Evolutionary conservation across 2,329 filamentous ascomycete genomes (phyloP).

Genomic region (Fusarium sp.): DNA sequence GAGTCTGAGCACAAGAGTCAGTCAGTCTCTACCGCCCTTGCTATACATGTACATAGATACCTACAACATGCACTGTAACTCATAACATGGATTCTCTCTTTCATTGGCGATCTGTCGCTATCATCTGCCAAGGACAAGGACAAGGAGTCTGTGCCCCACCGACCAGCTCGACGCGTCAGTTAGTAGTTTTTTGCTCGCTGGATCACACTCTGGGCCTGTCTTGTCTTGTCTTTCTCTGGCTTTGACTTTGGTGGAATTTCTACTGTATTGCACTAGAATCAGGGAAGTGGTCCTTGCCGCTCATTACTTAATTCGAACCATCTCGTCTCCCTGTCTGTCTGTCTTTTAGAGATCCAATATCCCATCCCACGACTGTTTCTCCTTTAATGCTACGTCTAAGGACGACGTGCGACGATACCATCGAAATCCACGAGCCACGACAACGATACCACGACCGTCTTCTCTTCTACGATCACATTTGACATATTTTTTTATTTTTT

Average conservation of each 20-base stretch:
- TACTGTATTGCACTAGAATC: slow-evolving; percentile 4
- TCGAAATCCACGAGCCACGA: slow-evolving; percentile 29
- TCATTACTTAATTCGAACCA: slow-evolving; percentile 41
- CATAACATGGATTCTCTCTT: not conserved
- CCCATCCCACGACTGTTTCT: slow-evolving; percentile 14
- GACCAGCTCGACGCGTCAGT: slow-evolving; percentile 41
- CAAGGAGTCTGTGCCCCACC: slow-evolving; percentile 28
- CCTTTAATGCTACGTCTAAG: slow-evolving; percentile 9
- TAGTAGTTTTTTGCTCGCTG: slow-evolving; percentile 29
- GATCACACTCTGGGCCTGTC: slow-evolving; percentile 21
- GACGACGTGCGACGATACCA: slow-evolving; percentile 15
- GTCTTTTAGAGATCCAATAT: slow-evolving; percentile 26
- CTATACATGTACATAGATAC: not conserved
- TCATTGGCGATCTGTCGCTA: slow-evolving; percentile 20
- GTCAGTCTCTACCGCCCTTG: slow-evolving; percentile 14
- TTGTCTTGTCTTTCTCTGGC: slow-evolving; percentile 2
- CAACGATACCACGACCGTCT: slow-evolving; percentile 31
- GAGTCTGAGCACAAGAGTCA: slow-evolving; percentile 8
- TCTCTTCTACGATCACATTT: slow-evolving; percentile 9
- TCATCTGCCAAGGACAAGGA: slow-evolving; percentile 16
- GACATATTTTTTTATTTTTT: slow-evolving; percentile 5
- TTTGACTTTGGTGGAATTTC: slow-evolving; percentile 21
- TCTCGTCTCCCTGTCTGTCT: slow-evolving; percentile 1
- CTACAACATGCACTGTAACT: not conserved
- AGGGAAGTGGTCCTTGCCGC: slow-evolving; percentile 44